Conservation (phyloP, 208 protist species). For the Leishmania aethiopica region DNA sequence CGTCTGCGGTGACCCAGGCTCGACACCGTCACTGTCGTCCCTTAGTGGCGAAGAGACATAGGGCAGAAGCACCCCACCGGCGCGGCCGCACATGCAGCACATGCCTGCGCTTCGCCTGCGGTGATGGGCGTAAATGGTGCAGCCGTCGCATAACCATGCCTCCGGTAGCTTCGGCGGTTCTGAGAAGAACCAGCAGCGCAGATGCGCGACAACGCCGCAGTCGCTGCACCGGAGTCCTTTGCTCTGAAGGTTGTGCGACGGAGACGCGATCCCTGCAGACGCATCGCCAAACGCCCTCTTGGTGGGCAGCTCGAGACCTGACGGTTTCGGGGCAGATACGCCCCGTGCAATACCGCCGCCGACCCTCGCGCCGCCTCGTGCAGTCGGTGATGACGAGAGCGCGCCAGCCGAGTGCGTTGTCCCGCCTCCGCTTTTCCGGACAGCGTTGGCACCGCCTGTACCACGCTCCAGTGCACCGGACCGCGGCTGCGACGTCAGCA, state of each 20-base stretch:
- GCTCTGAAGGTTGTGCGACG: conserved; percentile 21
- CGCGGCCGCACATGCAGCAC: conserved; percentile 55
- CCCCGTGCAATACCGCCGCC: background rate
- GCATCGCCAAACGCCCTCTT: background rate
- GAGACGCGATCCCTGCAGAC: background rate
- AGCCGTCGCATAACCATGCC: conserved; percentile 65
- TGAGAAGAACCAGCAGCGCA: conserved; percentile 65
- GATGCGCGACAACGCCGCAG: conserved; percentile 58
- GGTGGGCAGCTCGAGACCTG: background rate
- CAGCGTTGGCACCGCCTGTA: background rate
- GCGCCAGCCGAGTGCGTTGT: background rate
- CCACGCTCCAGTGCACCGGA: background rate
- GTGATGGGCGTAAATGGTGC: conserved; percentile 36
- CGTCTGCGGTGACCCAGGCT: background rate
- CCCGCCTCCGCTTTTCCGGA: background rate
- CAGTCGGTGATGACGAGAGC: background rate
- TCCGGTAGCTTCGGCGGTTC: conserved; percentile 36
- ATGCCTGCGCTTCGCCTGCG: conserved; percentile 34
- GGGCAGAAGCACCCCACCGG: conserved; percentile 64
- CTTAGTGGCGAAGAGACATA: conserved; percentile 30
- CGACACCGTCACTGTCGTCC: conserved; percentile 10
- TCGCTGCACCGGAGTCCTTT: conserved; percentile 44
- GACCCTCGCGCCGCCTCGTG: background rate
- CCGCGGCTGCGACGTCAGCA: conserved; percentile 2
- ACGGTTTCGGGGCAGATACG: background rate